These are phyloP conservation scores for Wickerhamiella bombiphila DNA, from an alignment of 805 yeast species.

Conservation along the genomic window DNA sequence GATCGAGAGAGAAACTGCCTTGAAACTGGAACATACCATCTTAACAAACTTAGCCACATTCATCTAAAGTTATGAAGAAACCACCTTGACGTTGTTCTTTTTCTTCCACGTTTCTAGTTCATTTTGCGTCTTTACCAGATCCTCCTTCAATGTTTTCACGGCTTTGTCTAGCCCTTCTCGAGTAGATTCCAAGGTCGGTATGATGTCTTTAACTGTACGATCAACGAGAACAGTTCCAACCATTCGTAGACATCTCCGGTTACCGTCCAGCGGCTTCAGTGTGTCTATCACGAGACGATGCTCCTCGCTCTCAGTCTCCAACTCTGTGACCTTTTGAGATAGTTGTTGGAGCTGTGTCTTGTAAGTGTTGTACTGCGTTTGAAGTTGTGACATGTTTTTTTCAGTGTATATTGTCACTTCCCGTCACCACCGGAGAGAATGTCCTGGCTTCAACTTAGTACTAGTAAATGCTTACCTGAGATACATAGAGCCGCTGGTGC, in stretches of 20 bases:
- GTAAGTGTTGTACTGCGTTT: conserved; percentile 28
- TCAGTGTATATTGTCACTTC: not conserved
- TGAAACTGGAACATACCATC: too few species aligned
- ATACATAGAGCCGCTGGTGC: not conserved
- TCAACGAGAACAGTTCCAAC: conserved; percentile 85
- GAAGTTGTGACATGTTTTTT: conserved; percentile 15
- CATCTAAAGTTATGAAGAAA: conserved; percentile 14
- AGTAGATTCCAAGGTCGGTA: conserved; percentile 46
- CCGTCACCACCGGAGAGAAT: too few species aligned
- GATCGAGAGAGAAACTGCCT: too few species aligned
- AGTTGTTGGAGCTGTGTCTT: conserved; percentile 25
- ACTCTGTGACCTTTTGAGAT: conserved; percentile 26
- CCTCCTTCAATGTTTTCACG: conserved; percentile 27
- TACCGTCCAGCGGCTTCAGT: conserved; percentile 33
- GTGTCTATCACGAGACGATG: conserved; percentile 46
- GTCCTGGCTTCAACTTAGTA: too few species aligned
- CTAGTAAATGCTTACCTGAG: conserved; percentile 8
- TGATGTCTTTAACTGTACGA: conserved; percentile 63
- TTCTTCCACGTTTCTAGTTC: conserved; percentile 36
- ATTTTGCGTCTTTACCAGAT: conserved; percentile 28
- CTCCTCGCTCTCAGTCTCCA: conserved; percentile 30
- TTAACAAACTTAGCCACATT: not conserved
- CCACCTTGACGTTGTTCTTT: conserved; percentile 36
- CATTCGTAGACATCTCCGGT: conserved; percentile 80
- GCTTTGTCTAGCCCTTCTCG: conserved; percentile 33